Conservation (phyloP, 257 asterid species). For the Euphrasia confusa region DNA sequence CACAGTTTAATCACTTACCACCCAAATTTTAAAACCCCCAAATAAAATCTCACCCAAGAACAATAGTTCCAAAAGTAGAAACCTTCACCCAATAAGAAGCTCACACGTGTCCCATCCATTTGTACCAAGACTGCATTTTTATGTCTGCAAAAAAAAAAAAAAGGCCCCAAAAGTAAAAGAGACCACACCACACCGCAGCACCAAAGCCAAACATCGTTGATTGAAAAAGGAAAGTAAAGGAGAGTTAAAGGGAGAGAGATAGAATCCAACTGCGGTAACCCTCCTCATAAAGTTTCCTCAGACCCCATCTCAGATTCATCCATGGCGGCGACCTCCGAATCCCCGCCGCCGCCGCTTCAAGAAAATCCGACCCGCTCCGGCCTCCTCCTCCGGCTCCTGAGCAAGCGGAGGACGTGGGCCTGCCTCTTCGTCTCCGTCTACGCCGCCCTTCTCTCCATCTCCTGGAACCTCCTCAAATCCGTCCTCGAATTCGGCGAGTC, state of each 20-base stretch:
- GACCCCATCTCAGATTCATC: not conserved
- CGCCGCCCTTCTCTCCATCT: slow-evolving; percentile 56
- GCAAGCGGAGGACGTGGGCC: slow-evolving; percentile 81
- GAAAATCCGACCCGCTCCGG: not conserved
- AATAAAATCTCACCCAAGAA: too few species aligned
- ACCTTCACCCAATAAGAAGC: too few species aligned
- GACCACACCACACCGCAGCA: not conserved
- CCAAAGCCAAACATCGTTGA: not conserved
- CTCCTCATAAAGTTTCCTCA: not conserved
- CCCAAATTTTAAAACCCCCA: too few species aligned
- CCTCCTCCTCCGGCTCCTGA: slow-evolving; percentile 46
- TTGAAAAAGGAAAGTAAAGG: slow-evolving; percentile 6
- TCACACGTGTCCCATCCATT: too few species aligned
- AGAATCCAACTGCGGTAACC: not conserved
- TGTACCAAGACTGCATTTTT: too few species aligned
- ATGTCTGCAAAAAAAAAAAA: not conserved
- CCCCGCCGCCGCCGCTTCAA: not conserved
- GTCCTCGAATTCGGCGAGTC: slow-evolving; percentile 45
- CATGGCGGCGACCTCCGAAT: not conserved
- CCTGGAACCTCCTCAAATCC: slow-evolving; percentile 72
- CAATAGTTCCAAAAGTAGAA: too few species aligned
- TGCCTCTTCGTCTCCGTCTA: slow-evolving; percentile 63
- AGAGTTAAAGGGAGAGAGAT: too few species aligned
- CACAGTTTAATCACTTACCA: too few species aligned
- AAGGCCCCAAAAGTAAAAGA: not conserved